phyloP scores from a whole-genome alignment of 169 alveolate genomes.

The Plasmodium reichenowi region DNA sequence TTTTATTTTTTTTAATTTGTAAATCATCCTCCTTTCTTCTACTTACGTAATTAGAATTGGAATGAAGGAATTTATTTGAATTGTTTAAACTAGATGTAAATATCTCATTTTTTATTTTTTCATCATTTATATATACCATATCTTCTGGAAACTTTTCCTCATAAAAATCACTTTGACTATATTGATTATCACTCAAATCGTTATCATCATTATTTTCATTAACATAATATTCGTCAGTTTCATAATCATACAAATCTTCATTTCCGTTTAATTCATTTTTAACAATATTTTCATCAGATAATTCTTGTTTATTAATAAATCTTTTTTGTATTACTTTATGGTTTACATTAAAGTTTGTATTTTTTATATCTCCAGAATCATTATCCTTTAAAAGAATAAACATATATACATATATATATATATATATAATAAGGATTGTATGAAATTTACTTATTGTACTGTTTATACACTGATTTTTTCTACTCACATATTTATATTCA shows the following conservation, averaged over 20 bases:
- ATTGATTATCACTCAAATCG: not conserved
- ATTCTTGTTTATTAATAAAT: constrained; percentile 32
- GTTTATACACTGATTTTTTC: not conserved
- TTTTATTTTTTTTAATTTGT: constrained; percentile 7
- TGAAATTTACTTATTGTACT: not conserved
- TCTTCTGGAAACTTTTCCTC: not conserved
- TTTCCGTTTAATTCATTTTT: constrained; percentile 44
- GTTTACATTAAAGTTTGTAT: constrained; percentile 14
- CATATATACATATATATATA: not conserved
- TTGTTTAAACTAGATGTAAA: too few relatives aligned
- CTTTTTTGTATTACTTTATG: constrained; percentile 45
- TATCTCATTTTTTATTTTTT: not conserved
- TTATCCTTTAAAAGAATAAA: constrained; percentile 17
- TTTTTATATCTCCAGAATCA: constrained; percentile 21
- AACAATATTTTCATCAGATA: constrained; percentile 36
- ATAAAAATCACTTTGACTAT: not conserved
- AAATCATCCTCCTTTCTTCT: not conserved
- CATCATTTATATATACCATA: not conserved
- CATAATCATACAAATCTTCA: constrained; percentile 14
- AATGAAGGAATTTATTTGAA: too few relatives aligned
- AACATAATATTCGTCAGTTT: not conserved
- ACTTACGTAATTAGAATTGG: not conserved
- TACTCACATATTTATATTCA: constrained; percentile 37
- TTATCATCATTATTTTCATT: constrained; percentile 5
- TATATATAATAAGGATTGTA: not conserved